Conservation (phyloP, 768 basidiomycete genomes). For the Omphalotus guepiniiformis region DNA sequence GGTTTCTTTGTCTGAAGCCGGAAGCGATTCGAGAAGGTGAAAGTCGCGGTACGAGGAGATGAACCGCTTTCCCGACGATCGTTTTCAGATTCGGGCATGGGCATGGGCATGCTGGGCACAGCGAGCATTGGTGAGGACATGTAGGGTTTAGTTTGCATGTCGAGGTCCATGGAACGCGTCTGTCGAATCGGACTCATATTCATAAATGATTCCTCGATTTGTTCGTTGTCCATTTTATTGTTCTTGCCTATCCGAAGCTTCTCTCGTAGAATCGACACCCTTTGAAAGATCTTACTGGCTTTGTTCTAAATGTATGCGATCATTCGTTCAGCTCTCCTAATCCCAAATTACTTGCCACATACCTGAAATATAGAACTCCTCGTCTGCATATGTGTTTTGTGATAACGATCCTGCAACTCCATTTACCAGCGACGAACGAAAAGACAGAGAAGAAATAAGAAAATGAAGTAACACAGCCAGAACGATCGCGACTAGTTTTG, state of each 20-base stretch:
- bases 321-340: too few relatives aligned
- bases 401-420: too few relatives aligned
- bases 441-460: too few relatives aligned
- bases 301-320: too few relatives aligned
- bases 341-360: too few relatives aligned
- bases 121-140: conserved; percentile 42
- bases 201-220: conserved; percentile 20
- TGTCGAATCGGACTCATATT: conserved; percentile 20
- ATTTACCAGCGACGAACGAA: too few relatives aligned
- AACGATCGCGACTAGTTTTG: too few relatives aligned
- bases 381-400: too few relatives aligned
- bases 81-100: background rate
- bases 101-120: background rate
- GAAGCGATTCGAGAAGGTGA: background rate
- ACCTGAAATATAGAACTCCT: too few relatives aligned
- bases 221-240: conserved; percentile 23
- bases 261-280: conserved; percentile 32
- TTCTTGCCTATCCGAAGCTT: conserved; percentile 28
- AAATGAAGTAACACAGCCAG: too few relatives aligned
- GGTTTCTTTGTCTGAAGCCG: background rate
- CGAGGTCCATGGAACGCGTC: conserved; percentile 29
- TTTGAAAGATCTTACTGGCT: conserved; percentile 36
- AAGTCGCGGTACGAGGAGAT: background rate
- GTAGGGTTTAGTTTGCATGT: conserved; percentile 31
- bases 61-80: background rate